Percentiles rank a stretch among this genome's conserved stretches.
phyloP scores from a whole-genome alignment of 306 rosid species.

The Chamaecrista fasciculata region DNA sequence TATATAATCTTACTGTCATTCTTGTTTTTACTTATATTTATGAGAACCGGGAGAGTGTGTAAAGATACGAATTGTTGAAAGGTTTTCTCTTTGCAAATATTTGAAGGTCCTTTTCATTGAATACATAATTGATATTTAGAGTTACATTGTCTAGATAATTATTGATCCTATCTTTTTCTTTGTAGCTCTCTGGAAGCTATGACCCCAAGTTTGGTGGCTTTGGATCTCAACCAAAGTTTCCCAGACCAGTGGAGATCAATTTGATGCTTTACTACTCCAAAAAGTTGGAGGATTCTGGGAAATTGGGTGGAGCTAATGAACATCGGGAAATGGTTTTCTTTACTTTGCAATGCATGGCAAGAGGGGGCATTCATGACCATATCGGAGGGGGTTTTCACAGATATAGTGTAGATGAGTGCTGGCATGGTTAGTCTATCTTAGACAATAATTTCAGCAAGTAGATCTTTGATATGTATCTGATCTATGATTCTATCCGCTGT shows the following conservation, averaged over 20 bases:
- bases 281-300: constrained; percentile 64
- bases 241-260: constrained; percentile 91
- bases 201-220: constrained; percentile 86
- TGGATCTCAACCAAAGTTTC: constrained; percentile 95
- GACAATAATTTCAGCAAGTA: constrained; percentile 17
- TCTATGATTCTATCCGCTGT: constrained; percentile 9
- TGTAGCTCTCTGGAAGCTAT: constrained; percentile 73
- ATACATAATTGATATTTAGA: constrained; percentile 21
- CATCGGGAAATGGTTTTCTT: constrained; percentile 55
- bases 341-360: constrained; percentile 86
- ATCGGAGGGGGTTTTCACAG: constrained; percentile 97
- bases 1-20: not conserved
- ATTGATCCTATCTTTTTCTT: constrained; percentile 27
- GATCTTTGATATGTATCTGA: constrained; percentile 7
- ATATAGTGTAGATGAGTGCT: constrained; percentile 95
- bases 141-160: constrained; percentile 10
- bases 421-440: constrained; percentile 77
- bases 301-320: constrained; percentile 47
- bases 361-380: constrained; percentile 92
- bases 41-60: not conserved
- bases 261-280: constrained; percentile 79
- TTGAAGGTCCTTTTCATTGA: constrained; percentile 15
- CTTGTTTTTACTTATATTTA: constrained; percentile 2
- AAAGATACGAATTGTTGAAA: constrained; percentile 7
- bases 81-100: constrained; percentile 21